A percentile compares a stretch with the other conserved stretches of the same genome.
Evolutionary conservation across 139 green algal genomes (phyloP).

Genomic region (Chlorella sp.): DNA sequence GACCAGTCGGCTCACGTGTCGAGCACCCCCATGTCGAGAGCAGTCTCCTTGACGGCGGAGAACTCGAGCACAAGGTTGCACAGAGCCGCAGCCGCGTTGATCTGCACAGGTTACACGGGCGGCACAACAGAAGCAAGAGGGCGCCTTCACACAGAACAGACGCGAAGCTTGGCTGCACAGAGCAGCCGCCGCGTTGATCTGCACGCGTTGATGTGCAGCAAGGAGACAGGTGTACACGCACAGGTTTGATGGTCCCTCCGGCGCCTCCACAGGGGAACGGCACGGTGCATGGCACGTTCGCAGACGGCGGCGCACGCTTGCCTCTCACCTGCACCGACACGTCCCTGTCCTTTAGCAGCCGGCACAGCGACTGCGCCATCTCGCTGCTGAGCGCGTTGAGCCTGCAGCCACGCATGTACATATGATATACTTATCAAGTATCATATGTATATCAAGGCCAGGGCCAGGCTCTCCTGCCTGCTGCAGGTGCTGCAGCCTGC

Average conservation of each 20-base stretch:
- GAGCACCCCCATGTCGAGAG: constrained; percentile 47
- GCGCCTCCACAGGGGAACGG: too few species aligned
- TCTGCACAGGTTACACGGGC: constrained; percentile 36
- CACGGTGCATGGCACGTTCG: neutral
- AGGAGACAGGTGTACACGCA: too few species aligned
- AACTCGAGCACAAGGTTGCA: constrained; percentile 86
- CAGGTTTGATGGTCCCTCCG: too few species aligned
- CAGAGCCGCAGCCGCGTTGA: constrained; percentile 49
- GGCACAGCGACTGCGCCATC: constrained; percentile 53
- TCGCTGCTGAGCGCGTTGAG: constrained; percentile 28
- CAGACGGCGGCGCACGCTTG: neutral
- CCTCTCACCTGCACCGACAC: neutral
- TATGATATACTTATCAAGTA: too few species aligned
- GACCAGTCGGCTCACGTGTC: neutral
- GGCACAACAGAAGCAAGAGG: too few species aligned
- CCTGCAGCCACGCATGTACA: constrained; percentile 3
- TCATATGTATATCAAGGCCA: too few species aligned
- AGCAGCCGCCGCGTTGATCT: too few species aligned
- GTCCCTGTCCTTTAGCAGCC: constrained; percentile 38
- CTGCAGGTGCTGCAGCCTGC: too few species aligned
- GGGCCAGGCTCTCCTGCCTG: too few species aligned
- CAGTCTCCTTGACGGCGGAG: constrained; percentile 46
- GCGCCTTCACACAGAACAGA: too few species aligned
- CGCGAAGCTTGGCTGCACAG: too few species aligned
- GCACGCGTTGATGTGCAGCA: too few species aligned